Conservation (phyloP, 345 rosid species). For the Mangifera indica region DNA sequence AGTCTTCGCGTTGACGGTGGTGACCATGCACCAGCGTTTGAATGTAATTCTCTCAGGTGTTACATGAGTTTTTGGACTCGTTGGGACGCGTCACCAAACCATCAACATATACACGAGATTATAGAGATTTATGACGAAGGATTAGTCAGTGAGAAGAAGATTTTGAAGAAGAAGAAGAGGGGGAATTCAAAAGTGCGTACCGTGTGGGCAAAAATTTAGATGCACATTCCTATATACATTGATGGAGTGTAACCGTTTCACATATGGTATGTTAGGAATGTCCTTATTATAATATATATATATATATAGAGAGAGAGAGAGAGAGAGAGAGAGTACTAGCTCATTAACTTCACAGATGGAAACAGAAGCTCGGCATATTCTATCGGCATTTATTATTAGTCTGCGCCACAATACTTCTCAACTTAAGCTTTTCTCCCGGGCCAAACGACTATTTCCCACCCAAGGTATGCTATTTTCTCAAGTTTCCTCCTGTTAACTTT, state of each 20-base stretch:
- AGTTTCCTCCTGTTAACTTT: no score
- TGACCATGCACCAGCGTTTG: conserved; percentile 30
- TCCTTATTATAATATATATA: no score
- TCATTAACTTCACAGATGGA: not conserved
- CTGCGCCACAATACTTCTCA: conserved; percentile 11
- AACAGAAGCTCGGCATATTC: not conserved
- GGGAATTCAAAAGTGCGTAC: not conserved
- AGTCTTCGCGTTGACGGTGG: not conserved
- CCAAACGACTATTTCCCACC: no score
- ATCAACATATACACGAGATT: conserved; percentile 38
- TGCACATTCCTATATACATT: no score
- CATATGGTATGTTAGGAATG: not conserved
- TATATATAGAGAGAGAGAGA: no score
- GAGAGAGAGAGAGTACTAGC: no score
- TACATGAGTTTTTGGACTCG: conserved; percentile 44
- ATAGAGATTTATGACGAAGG: conserved; percentile 44
- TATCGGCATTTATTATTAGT: conserved; percentile 2
- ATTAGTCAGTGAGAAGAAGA: conserved; percentile 17
- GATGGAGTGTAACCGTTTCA: no score
- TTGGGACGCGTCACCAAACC: conserved; percentile 45
- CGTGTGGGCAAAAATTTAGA: no score
- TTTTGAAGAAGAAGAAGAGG: conserved; percentile 17
- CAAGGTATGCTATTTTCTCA: no score
- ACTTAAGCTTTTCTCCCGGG: not conserved
- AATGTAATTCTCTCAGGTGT: conserved; percentile 42